Evolutionary conservation across 345 rosid genomes (phyloP).

Genomic region (Hirschfeldia incana): DNA sequence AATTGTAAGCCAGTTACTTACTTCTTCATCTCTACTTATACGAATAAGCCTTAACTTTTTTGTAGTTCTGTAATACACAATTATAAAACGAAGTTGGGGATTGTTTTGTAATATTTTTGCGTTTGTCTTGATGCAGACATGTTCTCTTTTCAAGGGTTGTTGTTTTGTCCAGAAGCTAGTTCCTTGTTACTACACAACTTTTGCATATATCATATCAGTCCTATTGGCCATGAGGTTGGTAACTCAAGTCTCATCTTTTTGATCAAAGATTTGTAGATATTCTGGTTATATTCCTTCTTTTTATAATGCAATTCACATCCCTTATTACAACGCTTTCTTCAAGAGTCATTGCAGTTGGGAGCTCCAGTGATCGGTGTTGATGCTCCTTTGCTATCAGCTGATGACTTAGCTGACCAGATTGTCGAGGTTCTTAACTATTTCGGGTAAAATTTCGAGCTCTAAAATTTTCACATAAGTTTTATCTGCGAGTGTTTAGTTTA

Average conservation of each 20-base stretch:
- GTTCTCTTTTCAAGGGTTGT: constrained; percentile 87
- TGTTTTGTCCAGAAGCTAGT: constrained; percentile 87
- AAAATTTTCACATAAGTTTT: not conserved
- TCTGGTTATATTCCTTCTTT: too few species aligned
- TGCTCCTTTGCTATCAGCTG: constrained; percentile 71
- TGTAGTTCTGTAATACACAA: too few species aligned
- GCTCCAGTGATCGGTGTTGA: constrained; percentile 62
- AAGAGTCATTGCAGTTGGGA: constrained; percentile 92
- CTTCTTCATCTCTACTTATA: not conserved
- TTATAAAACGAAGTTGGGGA: not conserved
- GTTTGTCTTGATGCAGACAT: constrained; percentile 53
- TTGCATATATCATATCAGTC: constrained; percentile 93
- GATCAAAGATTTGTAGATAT: too few species aligned
- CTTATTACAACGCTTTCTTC: constrained; percentile 57
- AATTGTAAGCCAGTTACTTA: constrained; percentile 54
- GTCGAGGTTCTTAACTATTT: constrained; percentile 89
- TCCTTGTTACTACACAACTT: constrained; percentile 93
- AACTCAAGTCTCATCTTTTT: constrained; percentile 3
- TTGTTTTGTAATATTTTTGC: not conserved
- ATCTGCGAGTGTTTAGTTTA: not conserved
- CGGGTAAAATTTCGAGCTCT: constrained; percentile 48
- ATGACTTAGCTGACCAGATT: constrained; percentile 94
- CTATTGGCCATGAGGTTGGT: constrained; percentile 98
- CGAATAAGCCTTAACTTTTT: too few species aligned
- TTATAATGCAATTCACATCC: constrained; percentile 41